Evolutionary conservation across 371 early-diverging fungal genomes (phyloP), one percentile per base, ranked within the genome.

Genomic region (Mucor mucedo): DNA sequence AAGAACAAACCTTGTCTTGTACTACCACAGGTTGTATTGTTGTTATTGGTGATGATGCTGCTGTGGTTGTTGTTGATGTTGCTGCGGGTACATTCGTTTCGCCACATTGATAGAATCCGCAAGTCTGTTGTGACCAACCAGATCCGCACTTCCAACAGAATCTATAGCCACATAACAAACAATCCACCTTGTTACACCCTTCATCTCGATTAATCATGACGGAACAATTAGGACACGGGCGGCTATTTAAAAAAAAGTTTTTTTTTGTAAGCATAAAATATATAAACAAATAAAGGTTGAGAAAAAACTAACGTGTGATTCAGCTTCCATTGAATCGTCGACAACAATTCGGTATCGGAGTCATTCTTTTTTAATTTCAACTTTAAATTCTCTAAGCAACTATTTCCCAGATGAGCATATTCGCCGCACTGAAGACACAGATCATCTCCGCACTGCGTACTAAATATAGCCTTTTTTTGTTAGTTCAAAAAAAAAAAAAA

Each of bases 121-220:
- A 77, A 60, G 55, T 75, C 59, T 71, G 67, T 69, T 66, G 70
- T 29, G 80, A 73, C 81, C 81, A 80, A 16, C 66, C 63, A 27
- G 73, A 70, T 13, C 70, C 68, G 68, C 83, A 83, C 21, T 70
- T 38, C 92, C 92, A 91, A 63, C 92, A 91, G 62, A 91, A 91
- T 30, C 83, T 73, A 60, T 85, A 75, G 5, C 90, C 91, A 65
- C 92, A 91, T 32, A 83, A 79, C 49, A 87, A 77, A 58, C 92
- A 91, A 58, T 91, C 90, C 5, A 91, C 89, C 63, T 88, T 87
- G 64, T 91, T 90, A 68, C 92, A 91, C 3, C 92, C 92, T 66
- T 91, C 92, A 57, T 91, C 92, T 33, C 92, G 73, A 55, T 89
- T 80, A 52, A 91, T 91, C 72, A 91, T 72, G 45, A 90, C 83